These are phyloP conservation scores for Yamadazyma insecticola DNA, from an alignment of 805 yeast species.

Conservation along the genomic window DNA sequence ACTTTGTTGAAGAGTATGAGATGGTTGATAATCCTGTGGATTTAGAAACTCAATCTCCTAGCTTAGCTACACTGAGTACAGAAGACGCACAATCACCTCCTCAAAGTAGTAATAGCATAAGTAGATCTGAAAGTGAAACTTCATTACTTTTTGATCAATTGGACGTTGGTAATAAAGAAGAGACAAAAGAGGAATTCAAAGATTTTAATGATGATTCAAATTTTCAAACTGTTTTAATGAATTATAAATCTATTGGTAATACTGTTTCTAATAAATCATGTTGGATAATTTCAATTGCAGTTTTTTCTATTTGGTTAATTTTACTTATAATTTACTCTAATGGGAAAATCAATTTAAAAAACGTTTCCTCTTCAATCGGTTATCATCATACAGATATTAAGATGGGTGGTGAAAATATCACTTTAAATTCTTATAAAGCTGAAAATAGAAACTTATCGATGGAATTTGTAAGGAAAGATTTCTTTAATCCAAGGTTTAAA, in stretches of 20 bases:
- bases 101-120: neutral
- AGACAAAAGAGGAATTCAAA: slow-evolving; percentile 8
- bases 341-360: slow-evolving; percentile 4
- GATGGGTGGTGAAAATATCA: slow-evolving; percentile 24
- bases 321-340: slow-evolving; percentile 8
- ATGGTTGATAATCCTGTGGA: slow-evolving; percentile 9
- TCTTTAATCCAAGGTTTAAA: slow-evolving; percentile 12
- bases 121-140: slow-evolving; percentile 1
- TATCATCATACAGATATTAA: slow-evolving; percentile 8
- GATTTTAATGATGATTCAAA: slow-evolving; percentile 18
- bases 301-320: slow-evolving; percentile 6
- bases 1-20: slow-evolving; percentile 12
- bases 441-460: slow-evolving; percentile 24
- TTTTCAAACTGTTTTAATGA: slow-evolving; percentile 18
- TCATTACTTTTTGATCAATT: slow-evolving; percentile 6
- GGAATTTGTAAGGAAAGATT: slow-evolving; percentile 19
- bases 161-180: neutral
- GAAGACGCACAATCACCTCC: neutral
- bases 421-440: slow-evolving; percentile 25
- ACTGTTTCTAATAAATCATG: slow-evolving; percentile 1
- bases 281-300: neutral
- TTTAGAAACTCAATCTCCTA: neutral
- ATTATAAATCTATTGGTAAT: slow-evolving; percentile 13
- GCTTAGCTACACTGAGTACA: slow-evolving; percentile 2
- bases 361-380: slow-evolving; percentile 2